phyloP scores from a whole-genome alignment of 768 basidiomycete genomes.

The Mycena leptocephala region DNA sequence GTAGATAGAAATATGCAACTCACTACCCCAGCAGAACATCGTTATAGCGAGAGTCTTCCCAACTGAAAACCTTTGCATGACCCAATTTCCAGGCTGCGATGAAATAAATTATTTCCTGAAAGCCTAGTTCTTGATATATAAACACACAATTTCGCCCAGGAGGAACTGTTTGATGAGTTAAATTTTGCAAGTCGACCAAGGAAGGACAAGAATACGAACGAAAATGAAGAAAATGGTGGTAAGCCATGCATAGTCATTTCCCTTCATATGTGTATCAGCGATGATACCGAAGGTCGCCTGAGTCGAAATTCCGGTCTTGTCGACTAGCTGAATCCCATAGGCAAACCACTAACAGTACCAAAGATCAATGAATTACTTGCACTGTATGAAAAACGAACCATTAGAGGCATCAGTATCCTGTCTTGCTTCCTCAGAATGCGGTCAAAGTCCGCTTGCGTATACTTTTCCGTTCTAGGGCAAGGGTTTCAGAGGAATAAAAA shows the following conservation, averaged over 20 bases:
- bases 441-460: not conserved
- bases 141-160: not conserved
- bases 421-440: constrained; percentile 8
- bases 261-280: constrained; percentile 8
- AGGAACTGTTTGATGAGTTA: not conserved
- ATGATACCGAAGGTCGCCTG: constrained; percentile 7
- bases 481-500: not conserved
- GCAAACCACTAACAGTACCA: not conserved
- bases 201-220: not conserved
- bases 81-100: constrained; percentile 7
- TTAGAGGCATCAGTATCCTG: constrained; percentile 1
- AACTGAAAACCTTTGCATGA: constrained; percentile 3
- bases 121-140: not conserved
- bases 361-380: not conserved
- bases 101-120: not conserved
- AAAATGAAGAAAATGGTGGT: not conserved
- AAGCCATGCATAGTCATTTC: not conserved
- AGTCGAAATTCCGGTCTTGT: not conserved
- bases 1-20: not conserved
- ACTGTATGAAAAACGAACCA: not conserved
- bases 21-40: constrained; percentile 8
- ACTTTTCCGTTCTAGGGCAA: not conserved
- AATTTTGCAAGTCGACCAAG: not conserved
- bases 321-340: constrained; percentile 9
- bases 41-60: not conserved